Base-by-base conservation (phyloP, 371 early-diverging fungal species). In the Mucor velutinosus region DNA sequence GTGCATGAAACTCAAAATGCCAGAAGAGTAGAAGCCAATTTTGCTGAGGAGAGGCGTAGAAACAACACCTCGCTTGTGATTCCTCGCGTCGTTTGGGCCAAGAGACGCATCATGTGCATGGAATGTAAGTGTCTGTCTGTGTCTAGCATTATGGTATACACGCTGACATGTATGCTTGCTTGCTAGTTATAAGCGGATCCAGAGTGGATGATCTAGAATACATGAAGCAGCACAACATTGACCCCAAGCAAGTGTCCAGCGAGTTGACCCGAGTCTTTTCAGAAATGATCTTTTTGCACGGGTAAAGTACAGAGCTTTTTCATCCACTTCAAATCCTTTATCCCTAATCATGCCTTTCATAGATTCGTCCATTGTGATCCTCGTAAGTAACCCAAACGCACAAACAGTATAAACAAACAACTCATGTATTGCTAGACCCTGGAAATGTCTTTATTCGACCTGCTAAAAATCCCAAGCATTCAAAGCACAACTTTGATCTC, bases 241-340 rank as follows among this genome's bases (percentile, higher is more conserved):
- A 90, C 62, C 92, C 94, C 0, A 77, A 76, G 3, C 78, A 83
- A 4, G 94, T 97, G 2, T 90, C 94, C 7, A 78, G 83, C 33
- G 89, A 91, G 67, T 78, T 97, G 43, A 87, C 89, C 1, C 82
- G 86, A 6, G 85, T 89, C 7, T 96, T 93, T 72, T 88, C 91
- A 14, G 89, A 95, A 66, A 97, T 97, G 98, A 95, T 95, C n/a
- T 97, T 92, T 73, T 74, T 89, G 27, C 89, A 95, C 60, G 96
- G 94, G 76, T 83, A 76, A 76, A 12, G 17, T 30, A 7, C 6
- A 12, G 62, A 23, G 15, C 23, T 56, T 11, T 57, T 4, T 21
- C 21, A 7, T 25, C 0, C 4, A 25, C 7, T 25, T 1, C 21
- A 5, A 3, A 45, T 27, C 29, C 23, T 32, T n/a, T n/a, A 4